Base-by-base conservation (phyloP, 139 green algal species). In the Ettlia oleoabundans region DNA sequence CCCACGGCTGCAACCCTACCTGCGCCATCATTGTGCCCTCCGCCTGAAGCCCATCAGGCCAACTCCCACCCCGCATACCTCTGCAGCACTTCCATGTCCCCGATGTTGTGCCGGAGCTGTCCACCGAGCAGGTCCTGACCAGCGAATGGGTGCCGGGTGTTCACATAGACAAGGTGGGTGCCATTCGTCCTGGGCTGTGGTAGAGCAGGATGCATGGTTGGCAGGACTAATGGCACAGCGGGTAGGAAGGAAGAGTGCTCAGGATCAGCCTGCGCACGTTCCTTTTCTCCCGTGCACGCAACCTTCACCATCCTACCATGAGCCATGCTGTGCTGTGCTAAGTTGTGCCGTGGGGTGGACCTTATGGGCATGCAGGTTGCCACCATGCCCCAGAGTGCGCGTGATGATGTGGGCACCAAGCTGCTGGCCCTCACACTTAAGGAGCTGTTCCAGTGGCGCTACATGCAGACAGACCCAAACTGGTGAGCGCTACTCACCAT, bases 391-490 rank as follows among this genome's bases (percentile, higher is more conserved):
- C 93, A 97, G 85, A 82, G 82, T 2, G 88, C 94, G 58, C 88
- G 95, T 32, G 92, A 98, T 74, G 28, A 70, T 2, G 90, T 98
- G n/a, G 96, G 92, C 72, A 87, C 82, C 4, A 81, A 87, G 64
- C 91, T 99, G 85, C 92, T 99, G 80, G 52, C 77, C 30, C 87
- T 98, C 8, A 98, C 96, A 10, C 91, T 99, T 41, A 80, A 78
- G 63, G 96, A 98, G 92, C 92, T 99, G 41, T 99, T 98, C 82
- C 85, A 92, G 37, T 98, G 96, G 93, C 88, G 89, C 35, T 98
- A 96, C 89, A 98, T 98, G 95, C 94, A 98, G 91, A 98, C 96
- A 15, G 96, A 80, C 73, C 73, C 73, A 61, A 80, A 80, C 73
- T 80, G 73, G 75, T 72, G 75, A 1, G 75, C 13, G 55, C 47